Percentiles rank a stretch among this genome's conserved stretches.
Conservation (phyloP, 148 eudicot species). For the Drosera capensis region DNA sequence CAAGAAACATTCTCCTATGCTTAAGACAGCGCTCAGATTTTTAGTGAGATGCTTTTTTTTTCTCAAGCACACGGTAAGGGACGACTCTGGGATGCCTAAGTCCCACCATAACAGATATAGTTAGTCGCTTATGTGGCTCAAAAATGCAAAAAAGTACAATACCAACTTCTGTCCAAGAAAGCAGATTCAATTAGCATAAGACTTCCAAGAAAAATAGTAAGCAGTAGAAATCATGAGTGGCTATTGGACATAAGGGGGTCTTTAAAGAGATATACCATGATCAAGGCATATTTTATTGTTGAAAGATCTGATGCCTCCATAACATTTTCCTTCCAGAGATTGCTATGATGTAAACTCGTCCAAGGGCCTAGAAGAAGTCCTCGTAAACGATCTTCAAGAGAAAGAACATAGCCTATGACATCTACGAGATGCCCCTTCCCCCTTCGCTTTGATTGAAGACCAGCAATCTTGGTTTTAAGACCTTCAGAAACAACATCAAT, state of each 20-base stretch:
- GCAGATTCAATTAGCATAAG: no score
- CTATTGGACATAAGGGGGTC: not conserved
- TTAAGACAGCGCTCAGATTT: no score
- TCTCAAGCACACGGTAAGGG: no score
- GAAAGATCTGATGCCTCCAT: conserved; percentile 36
- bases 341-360: conserved; percentile 51
- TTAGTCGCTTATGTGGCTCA: no score
- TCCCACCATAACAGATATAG: no score
- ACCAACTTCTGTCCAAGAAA: no score
- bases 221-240: not conserved
- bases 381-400: conserved; percentile 68
- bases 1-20: no score
- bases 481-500: conserved; percentile 23
- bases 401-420: conserved; percentile 44
- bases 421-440: conserved; percentile 54
- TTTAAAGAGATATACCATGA: conserved; percentile 39
- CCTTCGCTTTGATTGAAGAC: conserved; percentile 19
- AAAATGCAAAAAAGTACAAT: no score
- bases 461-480: conserved; percentile 27
- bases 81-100: no score
- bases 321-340: conserved; percentile 48
- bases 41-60: no score
- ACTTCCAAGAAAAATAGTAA: no score
- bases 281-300: conserved; percentile 40
- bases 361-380: conserved; percentile 91